Evolutionary conservation across 1,139 yeast genomes (phyloP).

Genomic region (Groenewaldozyma auringiensis): DNA sequence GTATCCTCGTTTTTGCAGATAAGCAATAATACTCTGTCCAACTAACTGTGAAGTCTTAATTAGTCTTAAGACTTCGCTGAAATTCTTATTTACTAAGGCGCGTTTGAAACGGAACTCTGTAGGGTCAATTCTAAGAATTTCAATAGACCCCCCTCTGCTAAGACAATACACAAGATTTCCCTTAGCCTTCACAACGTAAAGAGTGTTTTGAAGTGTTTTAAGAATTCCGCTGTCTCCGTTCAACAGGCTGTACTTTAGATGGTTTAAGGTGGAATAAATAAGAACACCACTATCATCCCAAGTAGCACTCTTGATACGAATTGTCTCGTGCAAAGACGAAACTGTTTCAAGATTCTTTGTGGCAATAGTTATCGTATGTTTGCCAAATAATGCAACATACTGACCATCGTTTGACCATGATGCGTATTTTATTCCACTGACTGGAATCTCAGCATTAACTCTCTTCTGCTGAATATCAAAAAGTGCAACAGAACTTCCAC

Average conservation of each 20-base stretch:
- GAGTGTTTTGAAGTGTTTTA: constrained; percentile 85
- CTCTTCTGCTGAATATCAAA: constrained; percentile 93
- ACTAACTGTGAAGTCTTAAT: constrained; percentile 86
- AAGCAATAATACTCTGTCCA: constrained; percentile 94
- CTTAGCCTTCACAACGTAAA: constrained; percentile 67
- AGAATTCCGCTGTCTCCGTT: constrained; percentile 95
- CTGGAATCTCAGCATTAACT: constrained; percentile 60
- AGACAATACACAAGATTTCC: constrained; percentile 72
- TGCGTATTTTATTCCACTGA: constrained; percentile 71
- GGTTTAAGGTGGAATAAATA: constrained; percentile 89
- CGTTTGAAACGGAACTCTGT: constrained; percentile 95
- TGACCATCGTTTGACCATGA: constrained; percentile 87
- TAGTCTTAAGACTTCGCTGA: constrained; percentile 83
- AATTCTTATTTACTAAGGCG: constrained; percentile 83
- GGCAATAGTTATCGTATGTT: constrained; percentile 88
- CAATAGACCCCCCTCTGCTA: constrained; percentile 80
- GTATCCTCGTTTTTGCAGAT: constrained; percentile 89
- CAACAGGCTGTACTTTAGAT: constrained; percentile 83
- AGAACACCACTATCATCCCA: constrained; percentile 96
- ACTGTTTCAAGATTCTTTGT: constrained; percentile 69
- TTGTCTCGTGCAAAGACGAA: constrained; percentile 90
- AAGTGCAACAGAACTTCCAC: constrained; percentile 62
- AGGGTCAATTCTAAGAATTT: constrained; percentile 75
- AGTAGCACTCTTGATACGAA: constrained; percentile 92
- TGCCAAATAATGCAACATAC: constrained; percentile 79